A percentile compares a stretch with the other conserved stretches of the same genome.
Evolutionary conservation across 228 moss, liverwort and hornwort genomes (phyloP).

Genomic region (Sphagnum magellanicum): DNA sequence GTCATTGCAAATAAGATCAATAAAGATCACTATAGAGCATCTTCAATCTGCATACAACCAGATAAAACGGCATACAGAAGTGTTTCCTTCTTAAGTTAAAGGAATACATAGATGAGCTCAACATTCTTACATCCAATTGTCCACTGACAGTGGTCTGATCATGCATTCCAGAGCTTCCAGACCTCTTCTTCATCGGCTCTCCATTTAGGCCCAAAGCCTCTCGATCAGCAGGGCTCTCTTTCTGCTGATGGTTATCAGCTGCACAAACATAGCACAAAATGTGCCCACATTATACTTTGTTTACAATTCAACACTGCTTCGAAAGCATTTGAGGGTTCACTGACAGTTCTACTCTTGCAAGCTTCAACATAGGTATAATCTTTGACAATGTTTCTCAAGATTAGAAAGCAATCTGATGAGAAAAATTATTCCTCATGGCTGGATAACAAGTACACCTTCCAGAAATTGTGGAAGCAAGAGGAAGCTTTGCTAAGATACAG

Average conservation of each 20-base stretch:
- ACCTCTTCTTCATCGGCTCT: background rate
- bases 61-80: too few relatives aligned
- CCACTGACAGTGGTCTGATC: background rate
- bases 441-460: background rate
- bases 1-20: too few relatives aligned
- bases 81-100: too few relatives aligned
- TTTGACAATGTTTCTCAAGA: too few relatives aligned
- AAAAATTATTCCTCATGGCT: background rate
- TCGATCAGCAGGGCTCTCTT: background rate
- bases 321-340: background rate
- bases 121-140: background rate
- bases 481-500: too few relatives aligned
- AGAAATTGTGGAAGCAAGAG: background rate
- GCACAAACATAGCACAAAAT: background rate
- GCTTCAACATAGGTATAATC: background rate
- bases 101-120: too few relatives aligned
- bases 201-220: slow-evolving; percentile 1
- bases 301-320: background rate
- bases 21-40: too few relatives aligned
- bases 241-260: background rate
- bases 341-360: too few relatives aligned
- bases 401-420: too few relatives aligned
- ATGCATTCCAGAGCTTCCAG: background rate
- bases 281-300: too few relatives aligned
- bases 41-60: too few relatives aligned